These are phyloP conservation scores for Gilbertella persicaria DNA, from an alignment of 371 early-diverging fungal genomes.

Conservation along the genomic window DNA sequence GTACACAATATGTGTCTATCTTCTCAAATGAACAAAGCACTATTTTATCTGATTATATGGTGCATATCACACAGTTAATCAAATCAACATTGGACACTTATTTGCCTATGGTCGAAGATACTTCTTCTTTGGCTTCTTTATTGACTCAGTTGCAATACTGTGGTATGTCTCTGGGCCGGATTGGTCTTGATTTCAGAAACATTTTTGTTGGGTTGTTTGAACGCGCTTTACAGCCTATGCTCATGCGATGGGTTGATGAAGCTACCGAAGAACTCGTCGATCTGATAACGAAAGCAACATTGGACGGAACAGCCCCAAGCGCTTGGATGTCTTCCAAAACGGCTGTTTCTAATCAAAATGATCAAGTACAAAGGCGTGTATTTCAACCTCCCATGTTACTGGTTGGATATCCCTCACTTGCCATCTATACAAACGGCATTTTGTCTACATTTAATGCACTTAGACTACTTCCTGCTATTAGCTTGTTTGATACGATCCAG, in stretches of 20 bases:
- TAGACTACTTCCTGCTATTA: conserved; percentile 62
- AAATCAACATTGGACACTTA: conserved; percentile 35
- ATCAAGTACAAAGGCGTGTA: conserved; percentile 13
- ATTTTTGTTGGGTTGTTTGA: conserved; percentile 66
- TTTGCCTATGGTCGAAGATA: conserved; percentile 61
- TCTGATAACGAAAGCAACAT: conserved; percentile 32
- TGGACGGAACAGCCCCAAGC: conserved; percentile 38
- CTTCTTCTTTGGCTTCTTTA: conserved; percentile 63
- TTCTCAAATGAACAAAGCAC: conserved; percentile 64
- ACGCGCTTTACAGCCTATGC: conserved; percentile 58
- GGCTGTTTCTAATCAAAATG: conserved; percentile 16
- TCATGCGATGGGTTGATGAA: conserved; percentile 50
- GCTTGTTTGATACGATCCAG: conserved; percentile 22
- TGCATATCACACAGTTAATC: conserved; percentile 42
- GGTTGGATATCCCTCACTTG: conserved; percentile 71
- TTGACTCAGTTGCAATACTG: conserved; percentile 83
- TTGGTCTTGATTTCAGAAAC: conserved; percentile 79
- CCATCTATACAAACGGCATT: conserved; percentile 69
- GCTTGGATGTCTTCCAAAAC: conserved; percentile 51
- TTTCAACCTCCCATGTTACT: conserved; percentile 58
- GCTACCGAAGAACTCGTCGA: conserved; percentile 50
- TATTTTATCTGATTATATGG: conserved; percentile 57
- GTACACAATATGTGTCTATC: conserved; percentile 80
- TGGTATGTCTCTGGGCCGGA: conserved; percentile 78
- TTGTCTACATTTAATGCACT: conserved; percentile 68